A percentile compares a stretch with the other conserved stretches of the same genome.
phyloP scores from a whole-genome alignment of 1,284 basidiomycete genomes.

The Tilletiaria anomala region DNA sequence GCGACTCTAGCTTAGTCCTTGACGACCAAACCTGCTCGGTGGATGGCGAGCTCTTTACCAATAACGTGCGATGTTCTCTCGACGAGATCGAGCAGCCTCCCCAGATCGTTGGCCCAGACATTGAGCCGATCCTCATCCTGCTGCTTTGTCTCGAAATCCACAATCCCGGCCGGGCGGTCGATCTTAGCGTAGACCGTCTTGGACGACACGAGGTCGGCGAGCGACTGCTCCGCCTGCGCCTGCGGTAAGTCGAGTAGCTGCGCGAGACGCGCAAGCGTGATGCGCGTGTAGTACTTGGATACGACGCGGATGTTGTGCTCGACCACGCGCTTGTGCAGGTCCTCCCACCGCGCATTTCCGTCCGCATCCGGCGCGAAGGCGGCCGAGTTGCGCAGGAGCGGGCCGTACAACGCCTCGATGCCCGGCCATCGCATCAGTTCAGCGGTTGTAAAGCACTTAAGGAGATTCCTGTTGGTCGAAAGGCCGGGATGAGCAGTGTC shows the following conservation, averaged over 20 bases:
- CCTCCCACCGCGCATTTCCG: slow-evolving; percentile 74
- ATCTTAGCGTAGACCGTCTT: slow-evolving; percentile 85
- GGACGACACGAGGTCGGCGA: slow-evolving; percentile 76
- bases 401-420: slow-evolving; percentile 79
- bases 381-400: slow-evolving; percentile 60
- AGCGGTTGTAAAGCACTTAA: slow-evolving; percentile 88
- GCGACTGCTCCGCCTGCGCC: slow-evolving; percentile 68
- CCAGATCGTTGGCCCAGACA: slow-evolving; percentile 90
- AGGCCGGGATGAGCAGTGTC: background rate
- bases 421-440: slow-evolving; percentile 98
- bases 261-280: slow-evolving; percentile 67
- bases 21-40: slow-evolving; percentile 19
- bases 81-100: slow-evolving; percentile 51
- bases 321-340: slow-evolving; percentile 85
- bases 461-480: slow-evolving; percentile 55
- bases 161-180: slow-evolving; percentile 76
- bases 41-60: slow-evolving; percentile 35
- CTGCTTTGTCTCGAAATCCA: slow-evolving; percentile 51
- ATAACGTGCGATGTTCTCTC: slow-evolving; percentile 36
- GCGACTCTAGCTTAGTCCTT: too few relatives aligned
- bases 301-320: slow-evolving; percentile 98
- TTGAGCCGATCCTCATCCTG: slow-evolving; percentile 54
- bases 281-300: slow-evolving; percentile 83
- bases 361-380: slow-evolving; percentile 50
- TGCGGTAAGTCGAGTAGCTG: slow-evolving; percentile 71